Percentiles rank a stretch among this genome's conserved stretches.
phyloP scores from a whole-genome alignment of 768 basidiomycete genomes.

The Leccinellum albellum region DNA sequence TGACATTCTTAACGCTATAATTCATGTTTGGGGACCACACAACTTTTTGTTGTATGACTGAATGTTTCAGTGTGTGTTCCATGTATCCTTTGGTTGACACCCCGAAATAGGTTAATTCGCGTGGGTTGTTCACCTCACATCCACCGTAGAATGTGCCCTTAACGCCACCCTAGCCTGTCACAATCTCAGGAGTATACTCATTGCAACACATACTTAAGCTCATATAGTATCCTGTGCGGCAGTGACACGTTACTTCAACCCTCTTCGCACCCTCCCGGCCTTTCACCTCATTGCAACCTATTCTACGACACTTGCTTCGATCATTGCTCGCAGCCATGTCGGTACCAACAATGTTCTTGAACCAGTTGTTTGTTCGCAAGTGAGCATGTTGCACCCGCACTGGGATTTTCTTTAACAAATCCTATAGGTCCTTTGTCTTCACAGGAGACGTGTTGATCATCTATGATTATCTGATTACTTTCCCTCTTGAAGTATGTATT shows the following conservation, averaged over 20 bases:
- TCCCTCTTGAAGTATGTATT: conserved; percentile 7
- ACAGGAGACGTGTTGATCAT: conserved; percentile 1
- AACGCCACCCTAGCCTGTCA: background rate
- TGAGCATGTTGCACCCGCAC: background rate
- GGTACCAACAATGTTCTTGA: background rate
- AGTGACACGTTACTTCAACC: background rate
- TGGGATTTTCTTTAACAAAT: background rate
- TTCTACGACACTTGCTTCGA: background rate
- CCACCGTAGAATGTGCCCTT: background rate
- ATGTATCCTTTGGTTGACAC: no score
- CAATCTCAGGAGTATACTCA: background rate
- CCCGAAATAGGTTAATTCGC: background rate
- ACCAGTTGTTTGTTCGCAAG: background rate
- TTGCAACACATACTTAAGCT: background rate
- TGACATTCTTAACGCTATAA: background rate
- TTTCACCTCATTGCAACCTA: background rate
- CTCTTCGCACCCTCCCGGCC: background rate
- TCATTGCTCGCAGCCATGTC: background rate
- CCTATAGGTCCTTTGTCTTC: background rate
- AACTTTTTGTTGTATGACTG: background rate
- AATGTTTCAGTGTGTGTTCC: background rate
- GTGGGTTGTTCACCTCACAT: background rate
- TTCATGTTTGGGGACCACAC: background rate
- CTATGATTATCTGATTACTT: conserved; percentile 10
- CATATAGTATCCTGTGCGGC: background rate